Evolutionary conservation across 208 protist genomes (phyloP).

Genomic region (Leishmania lainsoni): DNA sequence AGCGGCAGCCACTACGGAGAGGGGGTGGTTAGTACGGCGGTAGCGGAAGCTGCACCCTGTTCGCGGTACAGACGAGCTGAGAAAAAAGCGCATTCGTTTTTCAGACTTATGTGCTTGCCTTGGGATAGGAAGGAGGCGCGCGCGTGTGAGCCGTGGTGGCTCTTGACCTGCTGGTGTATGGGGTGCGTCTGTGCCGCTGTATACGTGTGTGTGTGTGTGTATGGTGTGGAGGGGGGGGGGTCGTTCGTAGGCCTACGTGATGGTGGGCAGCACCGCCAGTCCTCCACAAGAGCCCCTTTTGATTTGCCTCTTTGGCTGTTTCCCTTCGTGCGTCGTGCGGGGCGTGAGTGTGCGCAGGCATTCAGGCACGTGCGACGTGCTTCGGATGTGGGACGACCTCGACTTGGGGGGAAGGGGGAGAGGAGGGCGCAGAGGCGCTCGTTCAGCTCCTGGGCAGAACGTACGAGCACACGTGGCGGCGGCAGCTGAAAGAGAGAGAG

Average conservation of each 20-base stretch:
- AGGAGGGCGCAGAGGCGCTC: neutral
- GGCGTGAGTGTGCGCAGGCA: neutral
- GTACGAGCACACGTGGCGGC: neutral
- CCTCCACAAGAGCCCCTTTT: neutral
- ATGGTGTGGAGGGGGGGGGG: neutral
- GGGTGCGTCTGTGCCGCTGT: neutral
- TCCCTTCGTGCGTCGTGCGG: neutral
- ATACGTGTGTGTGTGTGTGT: neutral
- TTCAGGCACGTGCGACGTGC: neutral
- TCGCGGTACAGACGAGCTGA: neutral
- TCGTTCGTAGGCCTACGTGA: neutral
- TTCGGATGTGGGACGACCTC: too few relatives aligned
- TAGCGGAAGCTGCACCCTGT: neutral
- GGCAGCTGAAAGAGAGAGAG: neutral
- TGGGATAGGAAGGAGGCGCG: neutral
- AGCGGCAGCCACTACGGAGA: neutral
- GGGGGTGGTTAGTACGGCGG: neutral
- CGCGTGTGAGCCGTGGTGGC: neutral
- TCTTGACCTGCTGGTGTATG: neutral
- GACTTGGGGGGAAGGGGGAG: too few relatives aligned
- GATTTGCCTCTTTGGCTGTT: neutral
- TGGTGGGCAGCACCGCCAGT: neutral
- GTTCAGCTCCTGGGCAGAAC: neutral
- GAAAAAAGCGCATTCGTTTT: neutral
- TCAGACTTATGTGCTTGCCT: too few relatives aligned